phyloP scores from a whole-genome alignment of 2,329 filamentous ascomycete genomes.

The Aspergillus sp. region DNA sequence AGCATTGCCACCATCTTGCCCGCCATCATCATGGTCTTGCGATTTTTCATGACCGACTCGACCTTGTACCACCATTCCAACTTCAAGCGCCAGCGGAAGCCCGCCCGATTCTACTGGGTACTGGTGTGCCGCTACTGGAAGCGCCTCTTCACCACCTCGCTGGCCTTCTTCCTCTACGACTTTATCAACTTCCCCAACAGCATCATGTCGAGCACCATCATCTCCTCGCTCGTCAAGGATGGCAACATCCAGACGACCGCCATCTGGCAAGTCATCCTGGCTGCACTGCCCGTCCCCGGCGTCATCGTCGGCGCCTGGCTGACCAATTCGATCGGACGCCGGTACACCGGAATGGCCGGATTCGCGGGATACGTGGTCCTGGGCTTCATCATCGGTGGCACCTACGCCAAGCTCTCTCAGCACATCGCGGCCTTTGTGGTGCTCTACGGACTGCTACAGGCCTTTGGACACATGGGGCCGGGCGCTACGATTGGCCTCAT shows the following conservation, averaged over 20 bases:
- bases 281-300: slow-evolving; percentile 36
- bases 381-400: slow-evolving; percentile 37
- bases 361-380: slow-evolving; percentile 32
- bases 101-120: slow-evolving; percentile 26
- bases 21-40: slow-evolving; percentile 33
- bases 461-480: slow-evolving; percentile 38
- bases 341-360: slow-evolving; percentile 33
- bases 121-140: slow-evolving; percentile 32
- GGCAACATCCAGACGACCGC: slow-evolving; percentile 36
- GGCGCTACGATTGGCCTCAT: slow-evolving; percentile 38
- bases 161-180: slow-evolving; percentile 41
- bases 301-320: slow-evolving; percentile 37
- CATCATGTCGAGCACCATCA: slow-evolving; percentile 39
- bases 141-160: slow-evolving; percentile 32
- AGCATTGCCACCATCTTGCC: slow-evolving; percentile 37
- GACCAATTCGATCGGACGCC: slow-evolving; percentile 34
- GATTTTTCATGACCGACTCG: slow-evolving; percentile 39
- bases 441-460: slow-evolving; percentile 36
- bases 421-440: slow-evolving; percentile 38
- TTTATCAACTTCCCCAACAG: slow-evolving; percentile 43
- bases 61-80: slow-evolving; percentile 36
- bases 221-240: slow-evolving; percentile 34
- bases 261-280: slow-evolving; percentile 39
- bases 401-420: slow-evolving; percentile 27
- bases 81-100: slow-evolving; percentile 30